Evolutionary conservation across 257 asterid species (phyloP).

Genomic region (Eustoma russellianum): DNA sequence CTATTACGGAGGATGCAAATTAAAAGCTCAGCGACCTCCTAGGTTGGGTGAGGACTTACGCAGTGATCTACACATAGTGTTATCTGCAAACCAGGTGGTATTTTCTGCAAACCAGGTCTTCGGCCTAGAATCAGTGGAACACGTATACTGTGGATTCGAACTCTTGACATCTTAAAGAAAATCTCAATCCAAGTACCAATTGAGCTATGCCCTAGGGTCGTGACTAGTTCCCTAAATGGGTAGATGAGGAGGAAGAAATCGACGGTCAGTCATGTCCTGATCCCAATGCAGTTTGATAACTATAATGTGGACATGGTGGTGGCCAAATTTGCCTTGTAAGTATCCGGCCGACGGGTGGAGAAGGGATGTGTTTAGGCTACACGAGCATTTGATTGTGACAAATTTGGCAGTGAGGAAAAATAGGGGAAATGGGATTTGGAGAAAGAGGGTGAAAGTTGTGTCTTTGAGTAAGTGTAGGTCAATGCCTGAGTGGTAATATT

Average conservation of each 20-base stretch:
- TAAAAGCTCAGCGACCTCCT: no score
- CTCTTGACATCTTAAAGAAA: no score
- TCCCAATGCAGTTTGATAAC: constrained; percentile 52
- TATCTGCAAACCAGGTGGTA: no score
- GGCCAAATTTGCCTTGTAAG: constrained; percentile 60
- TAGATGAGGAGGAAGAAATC: constrained; percentile 85
- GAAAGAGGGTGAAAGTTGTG: constrained; percentile 45
- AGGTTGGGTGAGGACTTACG: no score
- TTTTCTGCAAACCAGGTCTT: no score
- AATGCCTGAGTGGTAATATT: constrained; percentile 78
- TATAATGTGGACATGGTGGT: constrained; percentile 58
- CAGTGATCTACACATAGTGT: no score
- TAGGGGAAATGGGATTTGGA: constrained; percentile 41
- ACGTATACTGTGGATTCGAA: no score
- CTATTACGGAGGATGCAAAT: no score
- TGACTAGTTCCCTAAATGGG: constrained; percentile 86
- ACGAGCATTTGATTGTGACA: constrained; percentile 60
- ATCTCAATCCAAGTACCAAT: no score
- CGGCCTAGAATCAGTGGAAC: no score
- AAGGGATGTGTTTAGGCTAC: constrained; percentile 73
- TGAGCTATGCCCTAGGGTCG: no score
- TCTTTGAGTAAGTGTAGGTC: constrained; percentile 62
- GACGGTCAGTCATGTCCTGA: constrained; percentile 79
- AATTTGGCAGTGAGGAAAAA: constrained; percentile 35
- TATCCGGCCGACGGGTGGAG: constrained; percentile 51